Evolutionary conservation across 805 yeast species (phyloP).

Genomic region (Metschnikowia vanudenii): DNA sequence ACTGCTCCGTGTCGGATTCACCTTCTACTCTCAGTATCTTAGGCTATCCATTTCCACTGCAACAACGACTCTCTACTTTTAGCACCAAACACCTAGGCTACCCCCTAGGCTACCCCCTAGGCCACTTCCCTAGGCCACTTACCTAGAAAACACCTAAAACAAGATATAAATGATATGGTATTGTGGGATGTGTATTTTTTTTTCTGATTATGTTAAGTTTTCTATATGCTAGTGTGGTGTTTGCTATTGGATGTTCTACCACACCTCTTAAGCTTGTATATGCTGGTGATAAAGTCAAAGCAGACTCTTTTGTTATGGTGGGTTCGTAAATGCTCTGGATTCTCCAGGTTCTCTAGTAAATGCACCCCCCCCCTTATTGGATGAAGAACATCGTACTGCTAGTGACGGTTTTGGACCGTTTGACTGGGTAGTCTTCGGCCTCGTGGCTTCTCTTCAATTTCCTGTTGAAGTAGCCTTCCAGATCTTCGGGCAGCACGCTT

Average conservation of each 20-base stretch:
- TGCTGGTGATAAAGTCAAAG: too few relatives aligned
- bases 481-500: constrained; percentile 19
- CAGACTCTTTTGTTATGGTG: too few relatives aligned
- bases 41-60: too few relatives aligned
- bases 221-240: constrained; percentile 10
- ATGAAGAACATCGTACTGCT: constrained; percentile 15
- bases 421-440: constrained; percentile 8
- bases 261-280: neutral
- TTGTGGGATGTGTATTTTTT: neutral
- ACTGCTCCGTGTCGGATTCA: too few relatives aligned
- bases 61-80: too few relatives aligned
- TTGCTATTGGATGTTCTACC: neutral
- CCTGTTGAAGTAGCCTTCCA: constrained; percentile 7
- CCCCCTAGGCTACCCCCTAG: too few relatives aligned
- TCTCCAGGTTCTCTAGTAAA: neutral
- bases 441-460: constrained; percentile 10
- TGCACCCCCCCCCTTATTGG: constrained; percentile 3
- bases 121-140: too few relatives aligned
- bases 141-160: too few relatives aligned
- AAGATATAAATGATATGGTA: too few relatives aligned
- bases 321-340: neutral
- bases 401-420: constrained; percentile 16
- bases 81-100: too few relatives aligned
- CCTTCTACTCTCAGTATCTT: too few relatives aligned
- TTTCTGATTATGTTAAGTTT: neutral